A percentile compares a stretch with the other conserved stretches of the same genome.
These are phyloP conservation scores for Lodderomyces margitis DNA, from an alignment of 1,139 yeast genomes.

Conservation along the genomic window DNA sequence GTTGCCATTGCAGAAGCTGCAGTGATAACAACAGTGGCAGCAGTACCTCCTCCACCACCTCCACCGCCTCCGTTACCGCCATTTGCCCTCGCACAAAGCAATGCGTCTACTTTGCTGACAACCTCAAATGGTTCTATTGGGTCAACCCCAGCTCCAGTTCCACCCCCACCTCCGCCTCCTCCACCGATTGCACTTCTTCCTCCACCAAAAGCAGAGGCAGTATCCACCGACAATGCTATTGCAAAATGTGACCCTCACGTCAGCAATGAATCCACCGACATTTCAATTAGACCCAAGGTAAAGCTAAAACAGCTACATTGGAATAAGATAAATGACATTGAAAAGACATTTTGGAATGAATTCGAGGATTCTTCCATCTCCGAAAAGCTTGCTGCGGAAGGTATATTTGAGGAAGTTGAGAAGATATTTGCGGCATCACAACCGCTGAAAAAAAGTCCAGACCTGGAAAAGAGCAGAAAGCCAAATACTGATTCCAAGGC, in stretches of 20 bases:
- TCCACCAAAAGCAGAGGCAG: not conserved
- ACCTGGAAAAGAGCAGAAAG: conserved; percentile 35
- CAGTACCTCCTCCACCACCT: conserved; percentile 5
- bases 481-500: conserved; percentile 19
- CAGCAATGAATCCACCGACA: conserved; percentile 3
- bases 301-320: conserved; percentile 92
- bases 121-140: not conserved
- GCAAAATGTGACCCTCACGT: not conserved
- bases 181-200: conserved; percentile 8
- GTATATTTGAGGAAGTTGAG: conserved; percentile 78
- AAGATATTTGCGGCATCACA: conserved; percentile 59
- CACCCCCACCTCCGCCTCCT: conserved; percentile 18
- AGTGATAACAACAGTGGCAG: not conserved
- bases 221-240: not conserved
- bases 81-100: not conserved
- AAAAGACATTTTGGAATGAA: conserved; percentile 81
- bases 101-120: not conserved
- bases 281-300: conserved; percentile 49
- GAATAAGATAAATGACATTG: conserved; percentile 75
- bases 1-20: not conserved
- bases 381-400: conserved; percentile 59
- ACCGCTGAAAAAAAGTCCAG: conserved; percentile 34
- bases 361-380: conserved; percentile 47
- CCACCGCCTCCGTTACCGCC: conserved; percentile 10
- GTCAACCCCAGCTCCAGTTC: conserved; percentile 6